Evolutionary conservation across 139 green algal species (phyloP), one percentile per base, ranked within the genome.

Genomic region (Chara braunii): DNA sequence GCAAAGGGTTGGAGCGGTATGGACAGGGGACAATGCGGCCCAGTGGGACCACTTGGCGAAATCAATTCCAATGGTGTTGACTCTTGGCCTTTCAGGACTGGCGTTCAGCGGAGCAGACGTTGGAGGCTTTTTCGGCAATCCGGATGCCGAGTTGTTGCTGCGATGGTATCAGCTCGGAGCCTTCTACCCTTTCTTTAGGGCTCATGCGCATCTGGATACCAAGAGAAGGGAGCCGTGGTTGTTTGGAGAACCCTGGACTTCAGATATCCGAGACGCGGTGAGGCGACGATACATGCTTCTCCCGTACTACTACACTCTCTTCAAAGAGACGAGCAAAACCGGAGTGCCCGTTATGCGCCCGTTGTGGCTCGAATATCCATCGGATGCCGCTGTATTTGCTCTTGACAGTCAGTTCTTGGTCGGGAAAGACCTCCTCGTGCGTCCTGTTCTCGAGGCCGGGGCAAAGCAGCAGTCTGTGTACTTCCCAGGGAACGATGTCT

Each of bases 91-190:
- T 2, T 83, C 87, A 1, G 93, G 91, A 1, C 80, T 98, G 55
- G 77, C 91, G 2, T 95, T 91, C 74, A 58, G 36, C 32, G 68
- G 68, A 73, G 93, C 93, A 2, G 93, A 99, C 58, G 87, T 99
- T 32, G 93, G 90, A 22, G 93, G 93, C 11, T 99, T 99, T 77
- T 99, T 99, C 60, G 91, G 90, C 60, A 97, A 97, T 80, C 90
- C 91, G 1, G 85, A 95, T 37, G 43, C 83, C 1, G 90, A 99
- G 80, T 87, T 99, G 22, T 57, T 96, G n/a, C 86, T 77, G 12
- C 73, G 93, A 9, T 98, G 86, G 88, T 95, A 95, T 74, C 93
- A 99, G 83, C 14, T 92, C 24, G 94, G 81, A 6, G 77, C 79
- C 22, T 98, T 86, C 85, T 96, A 96, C 77, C 94, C 94, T 43